Base-by-base conservation (phyloP, 2,329 filamentous ascomycete species). In the Neonectria coccinea region DNA sequence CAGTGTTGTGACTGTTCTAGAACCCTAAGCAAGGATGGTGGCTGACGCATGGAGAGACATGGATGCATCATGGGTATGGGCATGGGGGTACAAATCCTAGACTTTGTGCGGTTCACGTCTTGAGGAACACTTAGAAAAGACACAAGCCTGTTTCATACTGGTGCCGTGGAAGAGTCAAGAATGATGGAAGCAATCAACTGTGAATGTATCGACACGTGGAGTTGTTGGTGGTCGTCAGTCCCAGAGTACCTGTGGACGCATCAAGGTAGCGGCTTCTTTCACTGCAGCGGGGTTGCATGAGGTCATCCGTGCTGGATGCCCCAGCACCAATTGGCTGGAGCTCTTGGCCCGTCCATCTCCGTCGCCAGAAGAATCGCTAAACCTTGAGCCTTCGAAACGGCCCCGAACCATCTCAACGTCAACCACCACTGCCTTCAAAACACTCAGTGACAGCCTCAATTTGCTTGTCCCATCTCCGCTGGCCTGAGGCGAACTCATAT, bases 201-300 rank as follows among this genome's bases (percentile, higher is more conserved):
- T 18, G 39, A 20, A n/a, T 42, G 4, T 5, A 20, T 42, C n/a
- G 7, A 10, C 39, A 42, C 39, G n/a, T 20, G 39, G 39, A 42
- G n/a, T n/a, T 42, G 39, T 11, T 42, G 9, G 7, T 42, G 39
- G 39, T 18, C 6, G 39, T 18, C 6, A 39, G 41, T 52, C 16
- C 27, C 20, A 51, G 27, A 56, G 53, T 20, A 47, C 25, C 25
- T 25, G 25, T 25, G 25, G 25, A 25, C 56, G 47, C 56, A 44
- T 56, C 44, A 5, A 39, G 56, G 39, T 36, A 36, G 42, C 39
- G 22, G 29, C 14, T 39, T 12, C 52, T 36, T 59, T 48, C 55
- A 16, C 25, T 41, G 39, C 55, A 47, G 73, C 74, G 73, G 73
- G 72, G 72, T 65, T 63, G 36, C 54, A 73, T 75, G 73, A 75